Percentiles rank a stretch among this genome's conserved stretches.
Conservation (phyloP, 2,329 filamentous ascomycete genomes). For the Claviceps maximensis region DNA sequence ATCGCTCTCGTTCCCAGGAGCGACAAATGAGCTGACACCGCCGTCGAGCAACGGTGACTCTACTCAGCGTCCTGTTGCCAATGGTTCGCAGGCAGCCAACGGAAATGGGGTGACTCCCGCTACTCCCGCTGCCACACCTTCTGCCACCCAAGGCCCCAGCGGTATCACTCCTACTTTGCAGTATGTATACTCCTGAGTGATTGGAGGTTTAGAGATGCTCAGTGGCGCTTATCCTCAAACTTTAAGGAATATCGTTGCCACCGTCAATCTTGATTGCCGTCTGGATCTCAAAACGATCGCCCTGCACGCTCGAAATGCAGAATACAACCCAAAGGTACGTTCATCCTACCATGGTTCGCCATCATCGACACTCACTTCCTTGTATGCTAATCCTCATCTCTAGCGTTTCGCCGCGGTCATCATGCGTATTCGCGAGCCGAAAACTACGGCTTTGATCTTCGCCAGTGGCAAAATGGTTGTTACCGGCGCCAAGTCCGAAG, state of each 20-base stretch:
- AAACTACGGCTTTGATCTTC: constrained; percentile 96
- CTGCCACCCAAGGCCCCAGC: constrained; percentile 67
- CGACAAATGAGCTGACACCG: constrained; percentile 69
- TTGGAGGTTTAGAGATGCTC: constrained; percentile 16
- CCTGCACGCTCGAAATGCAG: constrained; percentile 91
- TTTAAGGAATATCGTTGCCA: constrained; percentile 93
- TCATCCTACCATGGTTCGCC: constrained; percentile 8
- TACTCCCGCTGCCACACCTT: constrained; percentile 86
- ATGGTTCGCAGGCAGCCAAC: constrained; percentile 44
- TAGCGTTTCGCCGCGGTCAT: constrained; percentile 98
- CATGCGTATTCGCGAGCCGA: constrained; percentile 98
- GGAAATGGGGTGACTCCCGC: constrained; percentile 74
- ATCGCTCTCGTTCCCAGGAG: constrained; percentile 83
- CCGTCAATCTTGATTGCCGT: constrained; percentile 94
- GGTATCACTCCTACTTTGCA: constrained; percentile 88
- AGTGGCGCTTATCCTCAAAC: constrained; percentile 38
- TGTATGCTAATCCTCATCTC: constrained; percentile 8
- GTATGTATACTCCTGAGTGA: constrained; percentile 56
- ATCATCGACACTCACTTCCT: not conserved
- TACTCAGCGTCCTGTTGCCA: constrained; percentile 22
- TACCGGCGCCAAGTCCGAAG: constrained; percentile 93
- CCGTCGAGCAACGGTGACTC: constrained; percentile 57
- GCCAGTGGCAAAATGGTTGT: constrained; percentile 99
- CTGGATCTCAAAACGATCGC: constrained; percentile 98
- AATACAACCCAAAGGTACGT: constrained; percentile 93